Base-by-base conservation (phyloP, 164 flowering plant species). In the Annona cherimola region DNA sequence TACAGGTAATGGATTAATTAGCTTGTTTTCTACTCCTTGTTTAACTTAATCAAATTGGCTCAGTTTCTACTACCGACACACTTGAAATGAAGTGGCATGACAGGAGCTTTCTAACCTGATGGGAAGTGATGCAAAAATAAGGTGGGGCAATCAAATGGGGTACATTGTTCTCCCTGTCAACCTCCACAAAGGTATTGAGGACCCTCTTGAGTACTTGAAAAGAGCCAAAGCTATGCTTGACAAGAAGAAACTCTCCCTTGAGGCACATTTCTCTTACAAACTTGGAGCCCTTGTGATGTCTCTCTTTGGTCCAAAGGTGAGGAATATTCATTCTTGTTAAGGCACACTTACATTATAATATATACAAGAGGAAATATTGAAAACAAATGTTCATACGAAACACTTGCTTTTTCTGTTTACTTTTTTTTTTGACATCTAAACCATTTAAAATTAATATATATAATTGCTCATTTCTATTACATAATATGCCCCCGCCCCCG, bases 131-230 rank as follows among this genome's bases (percentile, higher is more conserved):
- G 70, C 86, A 6, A 68, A 75, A 60, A 57, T 84, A 12, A 64
- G 81, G 62, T 88, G 91, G 90, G 98, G 98, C 0, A 93, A 93
- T 79, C 80, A 82, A 73, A 84, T 91, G 65, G 96, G 95, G 0
- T 74, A 84, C 65, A 5, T 93, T 14, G 80, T 89, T 2, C 81
- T 93, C 4, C 98, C 98, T n/a, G 64, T 87, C 65, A 78, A 81
- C 54, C 83, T 84, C 61, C 84, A 87, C 18, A 85, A 72, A 76
- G 70, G 63, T 3, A 76, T 77, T 0, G 71, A 73, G 11, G 83
- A 86, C 75, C 92, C 93, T 44, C 78, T 93, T 26, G 42, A 78
- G 7, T 82, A 84, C 66, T 70, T 90, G 46, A 84, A 54, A 71
- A 83, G 81, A 78, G 85, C 93, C 1, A 88, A 93, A 77, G 66